Evolutionary conservation across 1,284 basidiomycete genomes (phyloP).

Genomic region (Stereum hirsutum): DNA sequence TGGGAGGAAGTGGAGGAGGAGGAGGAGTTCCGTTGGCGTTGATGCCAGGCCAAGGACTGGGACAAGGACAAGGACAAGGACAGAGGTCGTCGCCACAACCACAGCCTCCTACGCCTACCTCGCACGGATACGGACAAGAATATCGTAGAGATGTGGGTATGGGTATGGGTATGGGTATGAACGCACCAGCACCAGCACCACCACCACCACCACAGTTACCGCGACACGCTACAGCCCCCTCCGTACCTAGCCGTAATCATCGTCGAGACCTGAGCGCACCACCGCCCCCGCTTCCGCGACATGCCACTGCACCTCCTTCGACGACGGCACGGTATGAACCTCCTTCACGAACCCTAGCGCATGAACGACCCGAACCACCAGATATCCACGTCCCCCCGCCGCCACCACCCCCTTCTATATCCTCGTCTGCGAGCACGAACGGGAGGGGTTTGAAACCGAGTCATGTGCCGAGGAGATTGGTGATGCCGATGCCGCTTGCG

Average conservation of each 20-base stretch:
- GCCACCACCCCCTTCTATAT: conserved; percentile 14
- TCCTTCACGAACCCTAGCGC: conserved; percentile 9
- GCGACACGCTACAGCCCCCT: neutral
- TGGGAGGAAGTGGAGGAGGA: no score
- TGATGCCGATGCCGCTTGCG: conserved; percentile 56
- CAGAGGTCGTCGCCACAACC: neutral
- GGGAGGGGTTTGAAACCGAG: conserved; percentile 22
- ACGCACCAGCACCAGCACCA: neutral
- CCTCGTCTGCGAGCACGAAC: conserved; percentile 11
- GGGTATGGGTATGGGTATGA: no score
- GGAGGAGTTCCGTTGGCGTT: no score
- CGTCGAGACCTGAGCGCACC: neutral
- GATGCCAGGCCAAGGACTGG: no score
- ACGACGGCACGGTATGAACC: conserved; percentile 8
- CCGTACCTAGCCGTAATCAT: no score
- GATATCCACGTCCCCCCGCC: conserved; percentile 21
- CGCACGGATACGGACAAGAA: conserved; percentile 1
- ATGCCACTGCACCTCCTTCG: neutral
- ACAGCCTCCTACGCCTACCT: neutral
- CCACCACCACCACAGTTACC: neutral
- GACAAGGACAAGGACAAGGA: no score
- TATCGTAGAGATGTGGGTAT: no score
- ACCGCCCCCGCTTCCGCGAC: neutral
- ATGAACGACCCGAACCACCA: conserved; percentile 6
- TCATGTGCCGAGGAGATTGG: conserved; percentile 49